phyloP scores from a whole-genome alignment of 805 yeast genomes.

The Debaryomyces hansenii region DNA sequence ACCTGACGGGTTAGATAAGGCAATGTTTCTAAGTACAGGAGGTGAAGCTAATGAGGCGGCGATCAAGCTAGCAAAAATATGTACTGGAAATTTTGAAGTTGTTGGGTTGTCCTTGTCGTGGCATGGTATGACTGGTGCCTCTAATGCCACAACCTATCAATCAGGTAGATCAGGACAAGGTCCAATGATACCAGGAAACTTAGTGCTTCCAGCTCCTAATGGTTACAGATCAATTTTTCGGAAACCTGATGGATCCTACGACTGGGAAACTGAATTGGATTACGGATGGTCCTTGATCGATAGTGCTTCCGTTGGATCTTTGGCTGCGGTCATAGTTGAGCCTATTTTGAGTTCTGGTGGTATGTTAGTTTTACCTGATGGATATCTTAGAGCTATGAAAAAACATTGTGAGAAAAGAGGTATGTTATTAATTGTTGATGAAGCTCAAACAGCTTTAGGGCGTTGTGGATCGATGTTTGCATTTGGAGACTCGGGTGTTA shows the following conservation, averaged over 20 bases:
- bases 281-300: too few species aligned
- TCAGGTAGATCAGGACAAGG: too few species aligned
- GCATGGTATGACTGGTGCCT: too few species aligned
- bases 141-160: too few species aligned
- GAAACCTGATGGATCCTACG: too few species aligned
- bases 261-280: too few species aligned
- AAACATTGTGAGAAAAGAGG: constrained; percentile 54
- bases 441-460: constrained; percentile 59
- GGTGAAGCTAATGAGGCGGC: constrained; percentile 43
- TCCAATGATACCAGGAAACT: too few species aligned
- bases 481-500: constrained; percentile 45
- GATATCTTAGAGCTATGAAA: constrained; percentile 45
- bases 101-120: too few species aligned
- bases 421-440: constrained; percentile 48
- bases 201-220: too few species aligned
- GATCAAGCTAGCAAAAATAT: constrained; percentile 23
- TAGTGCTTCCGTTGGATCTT: constrained; percentile 22
- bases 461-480: constrained; percentile 47
- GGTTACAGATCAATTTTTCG: too few species aligned
- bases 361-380: constrained; percentile 15
- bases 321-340: constrained; percentile 44
- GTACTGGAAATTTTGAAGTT: too few species aligned
- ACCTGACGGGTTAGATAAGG: background rate
- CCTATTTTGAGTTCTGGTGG: too few species aligned
- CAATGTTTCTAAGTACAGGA: constrained; percentile 34